Conservation (phyloP, 768 basidiomycete genomes). For the Calocybe indica region DNA sequence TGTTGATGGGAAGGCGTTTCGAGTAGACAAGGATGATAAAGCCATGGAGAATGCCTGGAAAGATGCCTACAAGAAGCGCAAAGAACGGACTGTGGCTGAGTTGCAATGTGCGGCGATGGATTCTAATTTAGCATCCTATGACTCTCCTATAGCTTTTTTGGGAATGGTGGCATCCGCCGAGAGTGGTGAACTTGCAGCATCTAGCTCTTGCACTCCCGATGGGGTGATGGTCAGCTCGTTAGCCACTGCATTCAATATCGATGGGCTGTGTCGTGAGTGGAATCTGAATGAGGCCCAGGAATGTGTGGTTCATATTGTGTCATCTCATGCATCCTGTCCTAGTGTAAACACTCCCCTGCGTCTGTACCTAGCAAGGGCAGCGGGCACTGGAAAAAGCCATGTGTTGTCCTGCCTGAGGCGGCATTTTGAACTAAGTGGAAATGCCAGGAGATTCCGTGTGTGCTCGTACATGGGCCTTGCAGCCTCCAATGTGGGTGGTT, state of each 20-base stretch:
- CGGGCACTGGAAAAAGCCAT: slow-evolving; percentile 37
- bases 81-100: too few species aligned
- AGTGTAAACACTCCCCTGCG: slow-evolving; percentile 13
- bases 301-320: slow-evolving; percentile 24
- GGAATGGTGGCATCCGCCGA: too few species aligned
- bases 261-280: slow-evolving; percentile 14
- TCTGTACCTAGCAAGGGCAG: slow-evolving; percentile 32
- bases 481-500: slow-evolving; percentile 29
- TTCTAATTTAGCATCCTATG: too few species aligned
- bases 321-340: slow-evolving; percentile 14
- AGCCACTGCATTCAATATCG: slow-evolving; percentile 4
- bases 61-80: too few species aligned
- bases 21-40: too few species aligned
- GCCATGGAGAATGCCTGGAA: too few species aligned
- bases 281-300: slow-evolving; percentile 28
- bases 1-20: too few species aligned
- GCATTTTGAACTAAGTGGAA: slow-evolving; percentile 17
- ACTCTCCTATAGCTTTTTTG: too few species aligned
- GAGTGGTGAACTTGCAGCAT: not conserved
- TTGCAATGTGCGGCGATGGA: too few species aligned
- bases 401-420: slow-evolving; percentile 28
- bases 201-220: not conserved
- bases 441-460: slow-evolving; percentile 20
- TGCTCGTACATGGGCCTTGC: slow-evolving; percentile 33
- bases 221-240: not conserved